phyloP scores from a whole-genome alignment of 371 early-diverging fungal genomes.

The Dipsacomyces acuminosporus region DNA sequence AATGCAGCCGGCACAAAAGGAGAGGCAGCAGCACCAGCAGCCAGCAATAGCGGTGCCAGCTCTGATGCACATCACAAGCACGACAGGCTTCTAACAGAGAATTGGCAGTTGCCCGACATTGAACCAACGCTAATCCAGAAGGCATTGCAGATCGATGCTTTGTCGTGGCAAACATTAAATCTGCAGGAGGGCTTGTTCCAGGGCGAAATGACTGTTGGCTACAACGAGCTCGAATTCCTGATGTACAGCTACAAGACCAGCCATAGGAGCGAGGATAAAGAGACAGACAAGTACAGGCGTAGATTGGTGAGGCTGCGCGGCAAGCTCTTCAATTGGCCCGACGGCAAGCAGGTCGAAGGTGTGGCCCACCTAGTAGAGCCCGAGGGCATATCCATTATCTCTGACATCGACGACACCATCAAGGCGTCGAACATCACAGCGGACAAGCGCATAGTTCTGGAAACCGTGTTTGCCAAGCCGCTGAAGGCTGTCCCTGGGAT shows the following conservation, averaged over 20 bases:
- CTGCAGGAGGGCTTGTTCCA: slow-evolving; percentile 36
- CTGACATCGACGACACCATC: slow-evolving; percentile 88
- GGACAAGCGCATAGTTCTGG: slow-evolving; percentile 62
- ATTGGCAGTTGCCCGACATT: slow-evolving; percentile 1
- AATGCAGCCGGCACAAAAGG: background rate
- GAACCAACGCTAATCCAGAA: slow-evolving; percentile 31
- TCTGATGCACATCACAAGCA: background rate
- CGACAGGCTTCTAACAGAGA: slow-evolving; percentile 13
- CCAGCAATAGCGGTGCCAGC: background rate
- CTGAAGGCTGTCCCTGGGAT: slow-evolving; percentile 61
- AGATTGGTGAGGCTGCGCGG: slow-evolving; percentile 37
- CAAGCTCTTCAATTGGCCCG: slow-evolving; percentile 16
- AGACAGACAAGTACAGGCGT: slow-evolving; percentile 1
- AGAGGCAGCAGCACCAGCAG: slow-evolving; percentile 1
- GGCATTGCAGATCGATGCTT: slow-evolving; percentile 41
- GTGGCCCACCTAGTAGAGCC: slow-evolving; percentile 40
- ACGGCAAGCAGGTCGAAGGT: slow-evolving; percentile 9
- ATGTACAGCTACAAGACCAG: slow-evolving; percentile 22
- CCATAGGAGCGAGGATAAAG: background rate
- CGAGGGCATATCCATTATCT: slow-evolving; percentile 71
- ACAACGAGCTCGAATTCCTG: slow-evolving; percentile 43
- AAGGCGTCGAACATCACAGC: slow-evolving; percentile 70
- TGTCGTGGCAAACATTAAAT: slow-evolving; percentile 35
- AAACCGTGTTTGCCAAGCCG: slow-evolving; percentile 66
- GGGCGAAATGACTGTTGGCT: slow-evolving; percentile 40